Evolutionary conservation across 306 rosid species (phyloP).

Genomic region (Malus domestica): ASM211411v1 NC_041804.1:15351001-15351500

Average conservation of each 20-base stretch:
- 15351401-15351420: background rate
- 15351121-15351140: too few relatives aligned
- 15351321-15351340: conserved; percentile 99
- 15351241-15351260: conserved; percentile 73
- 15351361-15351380: conserved; percentile 66
- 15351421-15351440: background rate
- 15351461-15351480: background rate
- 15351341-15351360: conserved; percentile 86
- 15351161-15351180: background rate
- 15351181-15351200: conserved; percentile 63
- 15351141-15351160: background rate
- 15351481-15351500: too few relatives aligned
- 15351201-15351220: conserved; percentile 98
- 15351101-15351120: background rate
- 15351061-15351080: background rate
- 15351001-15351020: background rate
- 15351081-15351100: background rate
- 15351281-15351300: conserved; percentile 71
- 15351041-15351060: background rate
- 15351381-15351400: background rate
- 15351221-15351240: conserved; percentile 94
- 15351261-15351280: conserved; percentile 86
- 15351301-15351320: conserved; percentile 88
- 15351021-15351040: background rate
- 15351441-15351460: background rate